Percentiles rank a stretch among this genome's conserved stretches.
phyloP scores from a whole-genome alignment of 2,329 filamentous ascomycete species.

The Penicillium sp. region DNA sequence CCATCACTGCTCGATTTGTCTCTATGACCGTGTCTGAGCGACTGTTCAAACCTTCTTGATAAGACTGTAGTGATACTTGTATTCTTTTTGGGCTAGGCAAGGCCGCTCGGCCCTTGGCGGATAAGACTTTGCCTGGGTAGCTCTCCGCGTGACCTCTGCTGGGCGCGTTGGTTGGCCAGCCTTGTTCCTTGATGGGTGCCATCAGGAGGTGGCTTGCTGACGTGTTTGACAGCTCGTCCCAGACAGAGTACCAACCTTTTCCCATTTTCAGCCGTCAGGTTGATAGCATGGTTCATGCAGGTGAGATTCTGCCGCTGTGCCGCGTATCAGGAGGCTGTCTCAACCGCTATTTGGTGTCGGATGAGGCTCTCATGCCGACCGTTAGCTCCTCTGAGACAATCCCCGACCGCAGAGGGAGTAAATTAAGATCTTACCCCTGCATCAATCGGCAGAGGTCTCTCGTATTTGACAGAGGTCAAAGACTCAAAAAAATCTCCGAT shows the following conservation, averaged over 20 bases:
- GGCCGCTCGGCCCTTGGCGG: conserved; percentile 10
- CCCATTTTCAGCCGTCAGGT: not conserved
- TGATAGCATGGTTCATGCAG: conserved; percentile 4
- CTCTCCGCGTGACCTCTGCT: conserved; percentile 10
- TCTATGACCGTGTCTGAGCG: not conserved
- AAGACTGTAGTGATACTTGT: not conserved
- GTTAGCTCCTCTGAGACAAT: not conserved
- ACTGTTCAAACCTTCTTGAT: not conserved
- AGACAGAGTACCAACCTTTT: not conserved
- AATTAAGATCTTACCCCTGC: not conserved
- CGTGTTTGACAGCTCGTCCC: conserved; percentile 15
- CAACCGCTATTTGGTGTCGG: not conserved
- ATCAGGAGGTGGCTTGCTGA: conserved; percentile 10
- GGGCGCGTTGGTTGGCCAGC: conserved; percentile 1
- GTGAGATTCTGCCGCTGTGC: not conserved
- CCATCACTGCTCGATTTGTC: conserved; percentile 5
- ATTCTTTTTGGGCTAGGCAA: not conserved
- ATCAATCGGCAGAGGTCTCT: not conserved
- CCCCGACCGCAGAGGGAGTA: not conserved
- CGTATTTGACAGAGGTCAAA: not conserved
- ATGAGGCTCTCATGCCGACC: conserved; percentile 7
- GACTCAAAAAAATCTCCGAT: not conserved
- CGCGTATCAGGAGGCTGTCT: not conserved
- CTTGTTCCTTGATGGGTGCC: not conserved
- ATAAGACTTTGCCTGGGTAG: conserved; percentile 8